Base-by-base conservation (phyloP, 192 early-diverging fungal species). In the Podila epicladia region DNA sequence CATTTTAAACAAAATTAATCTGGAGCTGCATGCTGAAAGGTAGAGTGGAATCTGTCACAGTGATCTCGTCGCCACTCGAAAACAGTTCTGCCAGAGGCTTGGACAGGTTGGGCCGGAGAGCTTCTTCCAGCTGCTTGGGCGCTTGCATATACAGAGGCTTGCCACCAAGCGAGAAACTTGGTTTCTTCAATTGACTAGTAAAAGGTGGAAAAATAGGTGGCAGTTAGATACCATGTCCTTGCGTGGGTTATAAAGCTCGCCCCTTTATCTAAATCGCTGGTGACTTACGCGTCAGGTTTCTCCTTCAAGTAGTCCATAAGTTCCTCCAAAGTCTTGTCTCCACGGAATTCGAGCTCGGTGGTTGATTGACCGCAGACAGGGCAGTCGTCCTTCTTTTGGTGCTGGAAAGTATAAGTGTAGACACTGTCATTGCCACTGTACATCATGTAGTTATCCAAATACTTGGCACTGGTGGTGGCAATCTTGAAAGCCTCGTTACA, bases 401-500 rank as follows among this genome's bases (percentile, higher is more conserved):
- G 90, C 50, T 92, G 85, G 82, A 97, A 98, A 0, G 95, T 94
- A 73, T 94, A 92, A 9, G 96, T 96, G 80, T 98, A 97, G 37
- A 98, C 85, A 28, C 96, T 94, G 45, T 91, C 90, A 73, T 97
- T 94, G 53, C 98, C 98, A 4, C 91, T 92, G 83, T 97, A 99
- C 92, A 97, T 94, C 94, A 99, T 94, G 79, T 97, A 99, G 82
- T 99, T 98, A 85, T 97, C 88, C 68, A 99, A 87, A 58, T 86
- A 89, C 48, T 89, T 87, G 20, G 93, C 92, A 67, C 93, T 90
- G 24, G 79, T 87, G 3, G 97, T 97, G 12, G 92, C 92, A 35
- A 98, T 83, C 84, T 99, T 99, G 80, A 97, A 91, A 1, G 95
- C 97, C 84, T 99, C 98, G 69, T 95, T 97, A 59, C 95, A 95